Evolutionary conservation across 495 filamentous ascomycete species (phyloP).

Genomic region (Penicillium verhagenii): DNA sequence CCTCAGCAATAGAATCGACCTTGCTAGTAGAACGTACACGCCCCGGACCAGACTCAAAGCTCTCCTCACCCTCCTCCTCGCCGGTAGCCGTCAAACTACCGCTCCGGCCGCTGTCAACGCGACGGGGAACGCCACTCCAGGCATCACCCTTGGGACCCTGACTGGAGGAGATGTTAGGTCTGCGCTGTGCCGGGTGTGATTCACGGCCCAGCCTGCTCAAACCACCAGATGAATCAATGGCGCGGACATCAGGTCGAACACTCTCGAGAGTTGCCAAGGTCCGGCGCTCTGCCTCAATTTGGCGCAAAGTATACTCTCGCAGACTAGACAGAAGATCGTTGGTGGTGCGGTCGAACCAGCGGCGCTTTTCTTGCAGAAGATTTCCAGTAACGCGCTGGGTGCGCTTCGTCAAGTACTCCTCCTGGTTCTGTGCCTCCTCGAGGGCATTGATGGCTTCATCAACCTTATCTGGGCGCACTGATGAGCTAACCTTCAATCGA

Average conservation of each 20-base stretch:
- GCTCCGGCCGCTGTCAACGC: constrained; percentile 72
- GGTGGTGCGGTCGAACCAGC: constrained; percentile 87
- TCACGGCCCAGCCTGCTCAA: constrained; percentile 87
- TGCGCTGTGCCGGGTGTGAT: constrained; percentile 70
- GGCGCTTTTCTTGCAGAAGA: constrained; percentile 81
- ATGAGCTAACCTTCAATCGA: constrained; percentile 78
- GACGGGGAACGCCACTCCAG: constrained; percentile 90
- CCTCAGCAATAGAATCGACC: constrained; percentile 63
- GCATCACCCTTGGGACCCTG: constrained; percentile 96
- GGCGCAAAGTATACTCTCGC: constrained; percentile 87
- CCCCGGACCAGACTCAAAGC: constrained; percentile 38
- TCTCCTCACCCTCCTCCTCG: constrained; percentile 42
- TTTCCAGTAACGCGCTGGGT: constrained; percentile 85
- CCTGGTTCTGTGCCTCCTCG: constrained; percentile 79
- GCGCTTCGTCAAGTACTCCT: constrained; percentile 76
- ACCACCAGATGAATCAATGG: constrained; percentile 87
- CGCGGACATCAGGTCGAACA: constrained; percentile 87
- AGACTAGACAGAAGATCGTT: constrained; percentile 75
- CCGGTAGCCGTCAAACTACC: constrained; percentile 57
- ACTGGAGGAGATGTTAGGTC: constrained; percentile 74
- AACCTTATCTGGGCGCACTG: constrained; percentile 87
- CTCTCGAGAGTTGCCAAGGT: constrained; percentile 89
- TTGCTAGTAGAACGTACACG: constrained; percentile 62
- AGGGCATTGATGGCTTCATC: constrained; percentile 90
- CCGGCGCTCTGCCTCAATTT: constrained; percentile 94